phyloP scores from a whole-genome alignment of 2,329 filamentous ascomycete species.

The Scedosporium aurantiacum region DNA sequence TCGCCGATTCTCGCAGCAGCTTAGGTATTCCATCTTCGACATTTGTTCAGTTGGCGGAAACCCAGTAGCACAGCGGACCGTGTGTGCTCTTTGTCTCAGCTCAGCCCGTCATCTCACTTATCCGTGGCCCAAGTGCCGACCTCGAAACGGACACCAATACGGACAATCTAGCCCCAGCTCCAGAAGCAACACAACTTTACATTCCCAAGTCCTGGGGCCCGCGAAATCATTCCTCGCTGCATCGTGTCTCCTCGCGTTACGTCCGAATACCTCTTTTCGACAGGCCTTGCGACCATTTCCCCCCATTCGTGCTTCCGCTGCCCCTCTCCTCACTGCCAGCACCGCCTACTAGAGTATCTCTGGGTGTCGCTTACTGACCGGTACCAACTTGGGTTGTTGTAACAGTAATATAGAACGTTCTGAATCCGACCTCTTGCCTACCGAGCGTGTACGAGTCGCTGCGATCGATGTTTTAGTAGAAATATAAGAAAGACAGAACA shows the following conservation, averaged over 20 bases:
- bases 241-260: not conserved
- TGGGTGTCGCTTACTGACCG: not conserved
- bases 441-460: slow-evolving; percentile 6
- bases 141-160: slow-evolving; percentile 2
- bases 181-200: not conserved
- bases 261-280: not conserved
- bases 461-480: slow-evolving; percentile 5
- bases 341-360: not conserved
- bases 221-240: not conserved
- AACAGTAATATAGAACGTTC: slow-evolving; percentile 7
- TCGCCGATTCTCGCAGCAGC: not conserved
- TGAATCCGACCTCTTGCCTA: not conserved
- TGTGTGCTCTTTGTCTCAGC: not conserved
- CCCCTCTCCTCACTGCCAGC: not conserved
- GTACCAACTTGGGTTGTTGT: not conserved
- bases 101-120: not conserved
- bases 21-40: not conserved
- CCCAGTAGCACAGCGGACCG: not conserved
- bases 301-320: not conserved
- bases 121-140: not conserved
- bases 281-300: not conserved
- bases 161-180: not conserved
- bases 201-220: not conserved
- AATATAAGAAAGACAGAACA: slow-evolving; percentile 1
- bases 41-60: not conserved